A percentile compares a stretch with the other conserved stretches of the same genome.
Evolutionary conservation across 768 basidiomycete species (phyloP).

Genomic region (Boletus reticulatus): DNA sequence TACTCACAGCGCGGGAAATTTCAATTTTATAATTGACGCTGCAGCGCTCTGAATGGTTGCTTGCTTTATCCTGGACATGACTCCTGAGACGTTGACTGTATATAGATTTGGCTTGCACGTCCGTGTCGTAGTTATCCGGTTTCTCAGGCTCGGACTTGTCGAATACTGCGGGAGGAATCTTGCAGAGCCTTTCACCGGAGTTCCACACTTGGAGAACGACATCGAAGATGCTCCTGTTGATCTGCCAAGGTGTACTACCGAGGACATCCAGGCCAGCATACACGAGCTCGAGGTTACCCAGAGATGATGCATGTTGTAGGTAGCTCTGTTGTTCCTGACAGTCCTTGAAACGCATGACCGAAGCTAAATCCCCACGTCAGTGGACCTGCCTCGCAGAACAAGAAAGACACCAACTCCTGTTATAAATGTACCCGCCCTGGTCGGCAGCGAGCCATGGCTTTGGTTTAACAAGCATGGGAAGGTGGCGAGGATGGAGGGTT

Average conservation of each 20-base stretch:
- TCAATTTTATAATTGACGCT: constrained; percentile 96
- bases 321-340: constrained; percentile 80
- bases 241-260: constrained; percentile 84
- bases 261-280: constrained; percentile 90
- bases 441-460: constrained; percentile 80
- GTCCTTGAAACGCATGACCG: constrained; percentile 92
- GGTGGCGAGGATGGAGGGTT: constrained; percentile 85
- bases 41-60: constrained; percentile 90
- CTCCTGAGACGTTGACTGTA: constrained; percentile 56
- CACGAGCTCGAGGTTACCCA: constrained; percentile 79
- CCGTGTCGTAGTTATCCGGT: constrained; percentile 38
- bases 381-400: background rate
- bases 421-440: constrained; percentile 82
- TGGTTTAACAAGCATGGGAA: constrained; percentile 94
- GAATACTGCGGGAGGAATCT: constrained; percentile 74
- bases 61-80: constrained; percentile 60
- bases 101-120: constrained; percentile 52
- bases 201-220: constrained; percentile 85
- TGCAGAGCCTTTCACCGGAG: constrained; percentile 73
- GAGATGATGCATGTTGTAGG: constrained; percentile 67
- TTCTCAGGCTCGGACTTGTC: constrained; percentile 49
- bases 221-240: constrained; percentile 79
- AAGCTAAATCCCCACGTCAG: constrained; percentile 38
- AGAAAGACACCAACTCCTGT: constrained; percentile 51
- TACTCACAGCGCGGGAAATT: constrained; percentile 83